Base-by-base conservation (phyloP, 2,329 filamentous ascomycete species). In the Colletotrichum sp. region DNA sequence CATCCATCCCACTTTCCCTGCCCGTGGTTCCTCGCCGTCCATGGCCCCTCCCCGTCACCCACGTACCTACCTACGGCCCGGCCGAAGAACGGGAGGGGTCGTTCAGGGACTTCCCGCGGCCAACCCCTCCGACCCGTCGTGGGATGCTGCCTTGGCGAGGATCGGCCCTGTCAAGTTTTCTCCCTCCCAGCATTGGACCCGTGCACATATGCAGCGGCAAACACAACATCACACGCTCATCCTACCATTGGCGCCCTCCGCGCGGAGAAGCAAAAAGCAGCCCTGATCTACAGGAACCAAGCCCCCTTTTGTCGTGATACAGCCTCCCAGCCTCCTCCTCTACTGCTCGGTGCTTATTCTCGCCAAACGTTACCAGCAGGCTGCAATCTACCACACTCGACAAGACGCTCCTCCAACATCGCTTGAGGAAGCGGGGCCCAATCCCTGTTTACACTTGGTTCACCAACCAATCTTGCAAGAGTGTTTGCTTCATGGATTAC, bases 21-120 rank as follows among this genome's bases (percentile, higher is more conserved):
- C 44, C 44, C n/a, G 44, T 52, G 10, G n/a, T 52, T n/a, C 44
- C 12, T 52, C 44, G 44, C 59, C 34, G 34, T 32, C 16, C 30
- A 32, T 28, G 59, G 18, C 18, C 26, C 18, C 62, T 36, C 34
- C 32, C 22, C 22, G 24, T 65, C 64, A 28, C 9, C 34, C 15
- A 39, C 62, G 9, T 44, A 62, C 34, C 28, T 39, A n/a, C 36
- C 36, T 10, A 34, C 57, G 57, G 57, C 26, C 57, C 68, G 60
- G n/a, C 39, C 59, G 60, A 71, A 55, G 68, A 65, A 71, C 68
- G 60, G 60, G 68, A 71, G 68, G 68, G 68, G 60, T 71, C 68
- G 28, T 71, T 39, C 39, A 71, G 68, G 68, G 68, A 71, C 68
- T 65, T 36, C 44, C 68, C 68, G 60, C 68, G 39, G 59, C 44